These are phyloP conservation scores for Leccinum boreale DNA, from an alignment of 768 basidiomycete genomes.

Conservation along the genomic window DNA sequence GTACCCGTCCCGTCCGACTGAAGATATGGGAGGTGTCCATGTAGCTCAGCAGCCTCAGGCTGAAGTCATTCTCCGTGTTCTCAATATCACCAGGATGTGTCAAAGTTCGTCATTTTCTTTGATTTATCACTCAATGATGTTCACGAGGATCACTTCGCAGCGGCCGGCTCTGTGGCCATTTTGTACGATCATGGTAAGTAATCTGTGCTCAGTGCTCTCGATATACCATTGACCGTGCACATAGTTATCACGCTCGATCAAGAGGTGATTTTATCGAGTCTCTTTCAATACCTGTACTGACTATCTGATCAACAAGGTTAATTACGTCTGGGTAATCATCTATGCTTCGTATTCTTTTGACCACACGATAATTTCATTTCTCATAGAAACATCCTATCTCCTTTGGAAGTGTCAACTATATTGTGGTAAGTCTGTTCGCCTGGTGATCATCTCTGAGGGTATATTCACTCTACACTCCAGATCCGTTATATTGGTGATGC, in stretches of 20 bases:
- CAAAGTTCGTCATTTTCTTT: not conserved
- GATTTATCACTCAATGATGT: too few relatives aligned
- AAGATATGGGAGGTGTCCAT: not conserved
- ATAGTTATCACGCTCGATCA: slow-evolving; percentile 7
- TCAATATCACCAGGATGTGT: not conserved
- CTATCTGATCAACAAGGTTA: not conserved
- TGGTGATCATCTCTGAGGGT: not conserved
- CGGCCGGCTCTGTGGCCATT: not conserved
- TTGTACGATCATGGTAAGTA: not conserved
- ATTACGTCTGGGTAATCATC: not conserved
- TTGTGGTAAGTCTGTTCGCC: not conserved
- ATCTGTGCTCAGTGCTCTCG: not conserved
- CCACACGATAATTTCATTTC: not conserved
- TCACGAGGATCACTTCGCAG: not conserved
- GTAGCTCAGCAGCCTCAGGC: not conserved
- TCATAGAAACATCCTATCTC: slow-evolving; percentile 3
- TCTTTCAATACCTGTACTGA: not conserved
- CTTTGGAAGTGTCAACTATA: slow-evolving; percentile 19
- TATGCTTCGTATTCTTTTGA: not conserved
- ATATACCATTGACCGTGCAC: not conserved
- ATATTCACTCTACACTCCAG: not conserved
- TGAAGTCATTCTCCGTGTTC: not conserved
- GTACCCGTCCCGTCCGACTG: too few relatives aligned
- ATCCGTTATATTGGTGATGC: slow-evolving; percentile 13
- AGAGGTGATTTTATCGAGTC: not conserved